phyloP scores from a whole-genome alignment of 768 basidiomycete species.

The Terana coerulea region DNA sequence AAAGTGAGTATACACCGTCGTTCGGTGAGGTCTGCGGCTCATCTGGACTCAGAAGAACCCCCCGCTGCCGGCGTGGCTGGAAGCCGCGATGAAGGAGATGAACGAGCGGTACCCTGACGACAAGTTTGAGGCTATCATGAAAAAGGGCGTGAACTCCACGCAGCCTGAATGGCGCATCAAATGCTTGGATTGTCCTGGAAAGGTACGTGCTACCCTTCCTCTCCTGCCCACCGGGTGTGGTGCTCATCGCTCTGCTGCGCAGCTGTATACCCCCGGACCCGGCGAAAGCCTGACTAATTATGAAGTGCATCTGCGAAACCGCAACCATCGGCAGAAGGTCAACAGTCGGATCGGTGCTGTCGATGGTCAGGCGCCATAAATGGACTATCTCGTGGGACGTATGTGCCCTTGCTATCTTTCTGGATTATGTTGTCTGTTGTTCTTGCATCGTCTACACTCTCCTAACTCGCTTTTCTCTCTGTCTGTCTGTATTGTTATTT shows the following conservation, averaged over 20 bases:
- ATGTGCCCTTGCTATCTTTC: constrained; percentile 11
- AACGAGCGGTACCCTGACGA: constrained; percentile 76
- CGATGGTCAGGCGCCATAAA: constrained; percentile 8
- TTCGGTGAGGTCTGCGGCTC: not conserved
- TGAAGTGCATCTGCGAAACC: constrained; percentile 88
- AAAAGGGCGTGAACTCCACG: constrained; percentile 51
- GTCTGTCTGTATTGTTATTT: too few species aligned
- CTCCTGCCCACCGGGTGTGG: constrained; percentile 7
- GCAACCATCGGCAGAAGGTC: constrained; percentile 73
- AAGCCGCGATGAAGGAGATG: constrained; percentile 61
- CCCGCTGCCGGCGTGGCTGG: constrained; percentile 75
- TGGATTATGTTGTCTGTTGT: constrained; percentile 10
- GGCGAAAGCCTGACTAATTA: constrained; percentile 86
- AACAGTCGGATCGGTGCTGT: constrained; percentile 44
- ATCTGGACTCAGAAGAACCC: constrained; percentile 23
- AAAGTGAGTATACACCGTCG: constrained; percentile 12
- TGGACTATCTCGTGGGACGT: constrained; percentile 10
- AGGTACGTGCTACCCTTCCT: constrained; percentile 45
- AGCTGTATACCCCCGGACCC: constrained; percentile 91
- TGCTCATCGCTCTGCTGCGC: constrained; percentile 11
- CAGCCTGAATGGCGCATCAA: constrained; percentile 86
- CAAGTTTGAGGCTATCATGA: constrained; percentile 71
- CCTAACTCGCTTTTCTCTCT: too few species aligned
- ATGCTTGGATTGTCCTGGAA: constrained; percentile 90
- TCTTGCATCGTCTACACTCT: constrained; percentile 9